Base-by-base conservation (phyloP, 768 basidiomycete species). In the Podaxis rugospora region DNA sequence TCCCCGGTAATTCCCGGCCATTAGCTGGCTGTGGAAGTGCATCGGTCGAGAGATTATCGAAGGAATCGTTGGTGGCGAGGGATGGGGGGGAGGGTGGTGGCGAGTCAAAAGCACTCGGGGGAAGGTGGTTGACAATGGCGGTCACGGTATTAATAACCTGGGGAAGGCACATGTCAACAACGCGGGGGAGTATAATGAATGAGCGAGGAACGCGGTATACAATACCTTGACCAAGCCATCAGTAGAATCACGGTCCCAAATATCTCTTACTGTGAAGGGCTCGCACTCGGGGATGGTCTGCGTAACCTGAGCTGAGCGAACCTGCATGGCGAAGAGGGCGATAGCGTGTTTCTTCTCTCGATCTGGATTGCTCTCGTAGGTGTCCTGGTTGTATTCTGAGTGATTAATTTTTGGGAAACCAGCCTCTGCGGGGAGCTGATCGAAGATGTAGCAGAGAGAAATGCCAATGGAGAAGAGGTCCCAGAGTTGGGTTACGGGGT, bases 401-500 rank as follows among this genome's bases (percentile, higher is more conserved):
- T 83, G 81, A 69, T 80, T 80, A 63, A 83, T 81, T 74, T 78
- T 82, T 53, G 73, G 79, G 68, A 83, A 84, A 35, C 84, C 85
- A 58, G 82, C 79, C 55, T 88, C 79, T 54, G 74, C 73, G 40
- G 89, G 89, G 59, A 98, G 87, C 72, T 90, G 87, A 76, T 99
- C 96, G 81, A 93, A 96, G 67, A 99, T 87, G 78, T 91, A 97
- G 77, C 94, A 96, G 66, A 98, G 89, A 49, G 95, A 89, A 51
- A 93, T 87, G 61, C 97, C 97, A 37, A 94, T 84, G 44, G 94
- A 88, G 76, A 99, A 92, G 71, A 92, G 87, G 70, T 93, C 92
- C 89, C 95, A 96, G 53, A 98, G 86, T 72, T 94, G 92, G 51
- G 90, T 88, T 68, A 99, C 96, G 39, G 94, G 93, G 76, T 98